Base-by-base conservation (phyloP, 768 basidiomycete species). In the Auricularia auricula-judae region DNA sequence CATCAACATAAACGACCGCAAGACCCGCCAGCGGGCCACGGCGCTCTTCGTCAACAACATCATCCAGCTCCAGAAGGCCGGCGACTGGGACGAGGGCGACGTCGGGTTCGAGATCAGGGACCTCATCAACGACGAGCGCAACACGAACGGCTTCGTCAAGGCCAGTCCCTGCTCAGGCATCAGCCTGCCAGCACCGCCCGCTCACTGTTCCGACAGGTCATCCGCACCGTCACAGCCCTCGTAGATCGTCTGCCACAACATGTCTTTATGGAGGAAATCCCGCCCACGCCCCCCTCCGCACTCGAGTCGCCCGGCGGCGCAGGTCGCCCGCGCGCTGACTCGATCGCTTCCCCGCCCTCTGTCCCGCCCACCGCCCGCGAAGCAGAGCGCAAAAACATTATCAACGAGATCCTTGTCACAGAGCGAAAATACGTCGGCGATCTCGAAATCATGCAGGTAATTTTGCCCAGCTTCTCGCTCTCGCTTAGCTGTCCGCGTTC, bases 401-500 rank as follows among this genome's bases (percentile, higher is more conserved):
- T 94, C 66, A 83, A 84, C 71, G 97, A 99, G 76, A 85, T 98
- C 69, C 84, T 98, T 60, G 90, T 92, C 74, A 98, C 93, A 0
- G 97, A 99, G 75, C 86, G 92, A 69, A 93, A 93, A 77, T 98
- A 93, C 74, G 96, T 98, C 4, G 89, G 92, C 75, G 97, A 98
- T 76, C 79, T 99, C 67, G 94, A 97, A 74, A 86, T 93, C 71
- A 90, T 98, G 82, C 94, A 96, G 84, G 94, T 93, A 68, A 71
- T 86, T 72, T 36, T 65, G 63, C 44, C 70, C 60, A 62, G 66
- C 5, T 18, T 62, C 34, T 66, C 62, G 16, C 66, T 56, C 23
- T 64, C 64, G 61, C 23, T 44, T n/a, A 23, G 8, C 12, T 21
- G 18, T 36, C 39, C 58, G 36, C 3, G 8, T 23, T 43, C 16